These are phyloP conservation scores for Urochloa ruziziensis DNA, from an alignment of 176 grass and related monocot genomes.

Conservation along the genomic window DNA sequence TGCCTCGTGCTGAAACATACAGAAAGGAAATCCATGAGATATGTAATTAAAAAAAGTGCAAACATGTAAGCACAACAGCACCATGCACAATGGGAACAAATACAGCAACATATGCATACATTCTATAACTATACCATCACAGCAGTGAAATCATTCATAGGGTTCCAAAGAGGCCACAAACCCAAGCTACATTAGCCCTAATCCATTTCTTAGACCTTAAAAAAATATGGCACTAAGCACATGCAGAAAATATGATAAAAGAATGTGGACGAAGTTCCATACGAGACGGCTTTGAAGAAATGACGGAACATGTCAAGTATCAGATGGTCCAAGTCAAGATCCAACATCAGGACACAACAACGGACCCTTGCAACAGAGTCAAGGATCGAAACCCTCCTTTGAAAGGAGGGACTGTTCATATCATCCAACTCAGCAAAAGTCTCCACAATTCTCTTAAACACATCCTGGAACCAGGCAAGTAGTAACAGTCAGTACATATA, in stretches of 20 bases:
- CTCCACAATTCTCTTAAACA: conserved; percentile 75
- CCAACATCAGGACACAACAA: conserved; percentile 85
- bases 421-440: conserved; percentile 74
- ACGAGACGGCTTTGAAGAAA: conserved; percentile 67
- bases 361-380: conserved; percentile 75
- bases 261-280: conserved; percentile 4
- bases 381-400: conserved; percentile 73
- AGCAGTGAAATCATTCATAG: background rate
- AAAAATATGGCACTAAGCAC: background rate
- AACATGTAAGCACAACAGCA: no score
- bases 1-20: conserved; percentile 52
- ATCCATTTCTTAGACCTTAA: background rate
- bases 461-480: conserved; percentile 42
- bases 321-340: conserved; percentile 75
- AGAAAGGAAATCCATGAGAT: conserved; percentile 24
- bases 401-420: conserved; percentile 36
- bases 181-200: background rate
- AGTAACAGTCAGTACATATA: conserved; percentile 5
- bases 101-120: background rate
- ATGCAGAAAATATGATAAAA: background rate
- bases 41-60: background rate
- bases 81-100: background rate
- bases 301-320: conserved; percentile 69
- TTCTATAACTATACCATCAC: conserved; percentile 7
- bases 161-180: no score